Evolutionary conservation across 371 early-diverging fungal genomes (phyloP).

Genomic region (Chytridium lagenaria): DNA sequence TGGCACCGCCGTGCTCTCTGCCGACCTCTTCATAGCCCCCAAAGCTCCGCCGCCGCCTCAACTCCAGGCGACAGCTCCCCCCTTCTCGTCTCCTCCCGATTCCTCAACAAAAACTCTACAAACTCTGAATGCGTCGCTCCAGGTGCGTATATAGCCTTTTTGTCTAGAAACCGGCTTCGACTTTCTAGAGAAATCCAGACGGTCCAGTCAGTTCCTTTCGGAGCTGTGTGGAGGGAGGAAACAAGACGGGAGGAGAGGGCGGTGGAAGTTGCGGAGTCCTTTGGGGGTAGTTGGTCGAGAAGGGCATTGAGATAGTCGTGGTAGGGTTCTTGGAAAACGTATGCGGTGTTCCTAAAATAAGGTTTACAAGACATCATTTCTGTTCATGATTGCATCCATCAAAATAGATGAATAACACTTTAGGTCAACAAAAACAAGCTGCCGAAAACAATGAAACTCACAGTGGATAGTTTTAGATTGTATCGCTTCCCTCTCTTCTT

Average conservation of each 20-base stretch:
- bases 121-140: slow-evolving; percentile 19
- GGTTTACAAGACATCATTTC: background rate
- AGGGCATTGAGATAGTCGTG: slow-evolving; percentile 5
- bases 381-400: too few relatives aligned
- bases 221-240: background rate
- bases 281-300: background rate
- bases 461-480: slow-evolving; percentile 13
- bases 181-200: slow-evolving; percentile 10
- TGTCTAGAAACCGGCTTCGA: slow-evolving; percentile 8
- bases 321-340: slow-evolving; percentile 1
- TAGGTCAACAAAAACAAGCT: too few relatives aligned
- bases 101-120: slow-evolving; percentile 10
- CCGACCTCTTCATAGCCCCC: too few relatives aligned
- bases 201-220: slow-evolving; percentile 15
- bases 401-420: too few relatives aligned
- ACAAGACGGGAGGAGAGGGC: background rate
- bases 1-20: too few relatives aligned
- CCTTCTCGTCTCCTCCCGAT: too few relatives aligned
- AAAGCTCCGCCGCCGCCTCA: too few relatives aligned
- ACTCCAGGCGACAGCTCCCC: background rate
- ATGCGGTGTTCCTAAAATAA: slow-evolving; percentile 1
- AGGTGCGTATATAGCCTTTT: slow-evolving; percentile 13
- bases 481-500: slow-evolving; percentile 16
- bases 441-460: too few relatives aligned
- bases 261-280: background rate